Evolutionary conservation across 1,284 basidiomycete species (phyloP).

Genomic region (Heterobasidion occidentale): DNA sequence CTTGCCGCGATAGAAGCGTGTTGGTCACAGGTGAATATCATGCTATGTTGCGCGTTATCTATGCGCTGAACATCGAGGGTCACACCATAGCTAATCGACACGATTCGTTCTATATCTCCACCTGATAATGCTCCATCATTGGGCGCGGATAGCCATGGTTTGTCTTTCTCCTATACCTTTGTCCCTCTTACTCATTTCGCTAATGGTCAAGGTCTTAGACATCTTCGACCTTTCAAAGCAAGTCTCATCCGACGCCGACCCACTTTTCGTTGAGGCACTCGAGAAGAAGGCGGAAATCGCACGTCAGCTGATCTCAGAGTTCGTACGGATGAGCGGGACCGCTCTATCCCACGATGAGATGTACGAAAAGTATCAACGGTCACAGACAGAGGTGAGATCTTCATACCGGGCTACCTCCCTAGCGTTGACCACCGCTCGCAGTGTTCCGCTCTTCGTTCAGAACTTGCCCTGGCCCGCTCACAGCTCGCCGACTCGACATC

Average conservation of each 20-base stretch:
- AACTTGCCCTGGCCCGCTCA: constrained; percentile 50
- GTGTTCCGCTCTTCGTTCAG: constrained; percentile 52
- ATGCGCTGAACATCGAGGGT: neutral
- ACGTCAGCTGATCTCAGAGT: constrained; percentile 40
- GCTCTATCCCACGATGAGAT: constrained; percentile 28
- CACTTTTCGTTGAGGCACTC: constrained; percentile 39
- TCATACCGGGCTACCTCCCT: constrained; percentile 6
- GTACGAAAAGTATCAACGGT: constrained; percentile 40
- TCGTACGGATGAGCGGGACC: constrained; percentile 40
- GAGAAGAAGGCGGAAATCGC: constrained; percentile 48
- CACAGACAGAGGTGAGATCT: constrained; percentile 52
- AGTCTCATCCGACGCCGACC: constrained; percentile 32
- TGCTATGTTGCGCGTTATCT: neutral
- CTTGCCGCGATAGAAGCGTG: constrained; percentile 81
- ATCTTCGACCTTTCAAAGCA: constrained; percentile 47
- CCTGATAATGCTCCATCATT: constrained; percentile 43
- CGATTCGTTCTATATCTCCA: constrained; percentile 55
- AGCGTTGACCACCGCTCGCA: constrained; percentile 19
- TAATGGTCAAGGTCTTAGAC: constrained; percentile 15
- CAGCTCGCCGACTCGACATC: constrained; percentile 48
- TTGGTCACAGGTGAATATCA: constrained; percentile 71
- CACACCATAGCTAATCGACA: constrained; percentile 51
- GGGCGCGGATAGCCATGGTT: constrained; percentile 38
- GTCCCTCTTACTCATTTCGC: neutral
- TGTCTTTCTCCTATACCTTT: constrained; percentile 5